Percentiles rank a stretch among this genome's conserved stretches.
These are phyloP conservation scores for Neocatenulostroma microsporum DNA, from an alignment of 2,329 filamentous ascomycete species.

Conservation along the genomic window DNA sequence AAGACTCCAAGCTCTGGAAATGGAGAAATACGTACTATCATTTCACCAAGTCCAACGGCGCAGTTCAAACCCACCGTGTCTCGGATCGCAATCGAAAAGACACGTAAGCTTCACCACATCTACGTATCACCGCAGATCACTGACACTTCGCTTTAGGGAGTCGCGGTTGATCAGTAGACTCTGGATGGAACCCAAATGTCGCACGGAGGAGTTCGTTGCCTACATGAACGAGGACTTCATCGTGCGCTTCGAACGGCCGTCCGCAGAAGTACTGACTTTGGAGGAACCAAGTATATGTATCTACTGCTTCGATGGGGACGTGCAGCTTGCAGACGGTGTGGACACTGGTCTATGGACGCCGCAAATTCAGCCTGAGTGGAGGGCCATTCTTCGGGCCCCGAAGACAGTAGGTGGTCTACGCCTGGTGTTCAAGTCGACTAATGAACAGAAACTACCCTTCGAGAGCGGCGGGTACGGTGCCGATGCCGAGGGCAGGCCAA, in stretches of 20 bases:
- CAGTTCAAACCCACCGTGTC: neutral
- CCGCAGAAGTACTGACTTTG: neutral
- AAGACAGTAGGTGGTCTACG: too few species aligned
- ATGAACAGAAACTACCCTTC: too few species aligned
- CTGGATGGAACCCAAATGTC: too few species aligned
- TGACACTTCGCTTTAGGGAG: too few species aligned
- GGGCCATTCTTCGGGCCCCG: too few species aligned
- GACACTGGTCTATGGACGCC: neutral
- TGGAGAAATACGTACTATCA: neutral
- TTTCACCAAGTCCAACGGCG: too few species aligned
- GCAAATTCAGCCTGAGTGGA: too few species aligned
- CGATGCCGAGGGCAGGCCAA: too few species aligned
- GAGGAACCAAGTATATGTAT: neutral
- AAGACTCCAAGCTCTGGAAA: neutral
- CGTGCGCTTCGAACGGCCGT: neutral
- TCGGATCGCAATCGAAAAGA: neutral
- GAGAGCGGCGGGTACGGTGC: too few species aligned
- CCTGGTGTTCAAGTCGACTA: too few species aligned
- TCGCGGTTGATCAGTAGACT: too few species aligned
- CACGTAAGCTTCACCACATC: neutral
- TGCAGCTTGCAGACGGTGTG: neutral
- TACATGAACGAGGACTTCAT: slow-evolving; percentile 3
- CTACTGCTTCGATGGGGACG: slow-evolving; percentile 3
- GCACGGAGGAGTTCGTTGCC: neutral
- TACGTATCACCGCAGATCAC: neutral